A percentile compares a stretch with the other conserved stretches of the same genome.
Evolutionary conservation across 1,284 basidiomycete species (phyloP).

Genomic region (Fomitopsis palustris): DNA sequence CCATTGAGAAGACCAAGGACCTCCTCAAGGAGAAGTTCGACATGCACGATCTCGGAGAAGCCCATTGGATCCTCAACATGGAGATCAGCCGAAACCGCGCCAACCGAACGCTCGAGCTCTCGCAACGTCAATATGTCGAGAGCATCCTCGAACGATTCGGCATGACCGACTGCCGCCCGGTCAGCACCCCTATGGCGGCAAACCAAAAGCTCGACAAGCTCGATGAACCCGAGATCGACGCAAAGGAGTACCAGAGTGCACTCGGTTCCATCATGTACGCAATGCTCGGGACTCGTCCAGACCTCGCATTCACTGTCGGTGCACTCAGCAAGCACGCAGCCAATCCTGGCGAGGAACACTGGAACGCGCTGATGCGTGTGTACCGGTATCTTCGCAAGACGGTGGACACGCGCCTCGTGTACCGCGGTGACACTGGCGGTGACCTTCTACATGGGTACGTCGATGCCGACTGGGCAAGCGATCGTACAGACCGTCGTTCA

Average conservation of each 20-base stretch:
- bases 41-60: conserved; percentile 29
- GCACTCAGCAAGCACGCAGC: background rate
- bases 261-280: conserved; percentile 33
- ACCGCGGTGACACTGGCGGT: conserved; percentile 17
- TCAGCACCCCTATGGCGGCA: conserved; percentile 14
- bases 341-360: background rate
- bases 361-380: conserved; percentile 32
- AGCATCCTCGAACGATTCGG: conserved; percentile 25
- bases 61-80: conserved; percentile 32
- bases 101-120: conserved; percentile 24
- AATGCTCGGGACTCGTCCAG: conserved; percentile 29
- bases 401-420: conserved; percentile 22
- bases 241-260: conserved; percentile 1
- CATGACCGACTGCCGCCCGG: conserved; percentile 16
- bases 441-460: conserved; percentile 3
- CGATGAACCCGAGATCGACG: background rate
- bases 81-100: conserved; percentile 26
- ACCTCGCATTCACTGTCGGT: conserved; percentile 4
- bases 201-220: background rate
- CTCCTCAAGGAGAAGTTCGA: conserved; percentile 22
- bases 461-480: conserved; percentile 24
- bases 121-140: conserved; percentile 27
- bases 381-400: conserved; percentile 39
- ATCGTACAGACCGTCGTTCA: conserved; percentile 10
- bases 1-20: conserved; percentile 21